phyloP scores from a whole-genome alignment of 2,329 filamentous ascomycete species.

The Magnaporthiopsis rhizophila region DNA sequence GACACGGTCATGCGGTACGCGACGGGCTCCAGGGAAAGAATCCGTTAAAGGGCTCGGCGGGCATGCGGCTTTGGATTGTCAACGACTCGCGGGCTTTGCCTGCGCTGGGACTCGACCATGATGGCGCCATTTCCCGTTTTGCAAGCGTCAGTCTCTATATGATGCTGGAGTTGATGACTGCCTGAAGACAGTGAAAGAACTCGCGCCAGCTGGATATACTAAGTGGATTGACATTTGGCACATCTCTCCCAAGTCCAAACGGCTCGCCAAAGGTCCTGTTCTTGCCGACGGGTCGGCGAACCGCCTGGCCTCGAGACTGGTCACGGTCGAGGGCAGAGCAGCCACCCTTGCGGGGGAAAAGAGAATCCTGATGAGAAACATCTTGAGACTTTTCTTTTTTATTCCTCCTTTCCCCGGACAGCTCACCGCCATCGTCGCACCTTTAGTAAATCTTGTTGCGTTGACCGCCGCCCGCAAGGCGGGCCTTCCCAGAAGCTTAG shows the following conservation, averaged over 20 bases:
- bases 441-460: neutral
- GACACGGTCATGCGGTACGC: neutral
- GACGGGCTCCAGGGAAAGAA: conserved; percentile 2
- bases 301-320: neutral
- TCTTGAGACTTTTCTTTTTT: neutral
- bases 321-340: neutral
- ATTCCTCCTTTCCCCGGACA: no score
- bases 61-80: neutral
- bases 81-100: conserved; percentile 4
- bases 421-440: neutral
- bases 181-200: neutral
- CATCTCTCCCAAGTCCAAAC: neutral
- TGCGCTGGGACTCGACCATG: conserved; percentile 6
- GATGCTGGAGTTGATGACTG: neutral
- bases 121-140: conserved; percentile 8
- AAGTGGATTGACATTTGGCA: neutral
- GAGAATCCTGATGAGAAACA: conserved; percentile 3
- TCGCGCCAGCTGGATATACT: neutral
- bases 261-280: neutral
- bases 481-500: no score
- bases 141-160: neutral
- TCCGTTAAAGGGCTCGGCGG: neutral
- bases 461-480: no score
- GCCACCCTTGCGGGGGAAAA: conserved; percentile 1
- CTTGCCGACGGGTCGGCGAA: neutral